These are phyloP conservation scores for Candida peoriensis DNA, from an alignment of 805 yeast species.

Conservation along the genomic window DNA sequence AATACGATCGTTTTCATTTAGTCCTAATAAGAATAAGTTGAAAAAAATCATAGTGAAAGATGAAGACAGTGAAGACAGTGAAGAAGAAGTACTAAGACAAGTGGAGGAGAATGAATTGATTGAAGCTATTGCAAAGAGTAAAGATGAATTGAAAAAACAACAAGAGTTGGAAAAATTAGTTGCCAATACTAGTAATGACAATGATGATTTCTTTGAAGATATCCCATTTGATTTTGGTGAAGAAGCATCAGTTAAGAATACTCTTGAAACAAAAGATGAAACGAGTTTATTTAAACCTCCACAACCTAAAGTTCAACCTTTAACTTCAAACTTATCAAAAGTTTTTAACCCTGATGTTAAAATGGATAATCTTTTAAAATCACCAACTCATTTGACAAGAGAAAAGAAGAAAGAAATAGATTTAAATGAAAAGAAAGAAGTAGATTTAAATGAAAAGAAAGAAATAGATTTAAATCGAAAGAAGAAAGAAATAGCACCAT, in stretches of 20 bases:
- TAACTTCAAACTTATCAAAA: no score
- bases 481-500: constrained; percentile 2
- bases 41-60: constrained; percentile 8
- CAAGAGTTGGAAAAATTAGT: constrained; percentile 25
- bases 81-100: constrained; percentile 22
- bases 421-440: no score
- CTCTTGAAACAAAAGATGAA: no score
- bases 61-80: constrained; percentile 18
- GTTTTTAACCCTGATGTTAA: no score
- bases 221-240: constrained; percentile 16
- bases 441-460: no score
- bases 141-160: constrained; percentile 43
- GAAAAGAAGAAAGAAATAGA: background rate
- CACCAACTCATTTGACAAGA: background rate
- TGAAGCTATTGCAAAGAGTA: constrained; percentile 41
- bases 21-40: constrained; percentile 15
- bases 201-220: constrained; percentile 26
- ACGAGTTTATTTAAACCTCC: no score
- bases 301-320: no score
- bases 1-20: constrained; percentile 17
- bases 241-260: background rate
- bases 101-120: constrained; percentile 30
- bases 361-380: no score
- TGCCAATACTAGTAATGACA: constrained; percentile 15
- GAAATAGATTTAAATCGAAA: no score